Evolutionary conservation across 352 stramenopile species (phyloP).

Genomic region (Phytophthora vignae): DNA sequence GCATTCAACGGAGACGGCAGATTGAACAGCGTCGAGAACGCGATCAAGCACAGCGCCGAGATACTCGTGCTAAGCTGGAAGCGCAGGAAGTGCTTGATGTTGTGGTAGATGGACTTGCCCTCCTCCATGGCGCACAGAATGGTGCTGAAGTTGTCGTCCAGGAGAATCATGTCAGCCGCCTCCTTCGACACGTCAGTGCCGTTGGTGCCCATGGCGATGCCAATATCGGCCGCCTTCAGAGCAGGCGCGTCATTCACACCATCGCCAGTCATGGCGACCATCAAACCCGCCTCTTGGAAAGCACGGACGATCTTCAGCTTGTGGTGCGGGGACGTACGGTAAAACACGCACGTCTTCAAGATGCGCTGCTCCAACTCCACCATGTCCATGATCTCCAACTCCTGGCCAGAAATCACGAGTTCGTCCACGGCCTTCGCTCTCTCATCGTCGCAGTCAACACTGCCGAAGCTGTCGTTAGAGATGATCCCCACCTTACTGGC

Average conservation of each 20-base stretch:
- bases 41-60: slow-evolving; percentile 92
- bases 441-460: slow-evolving; percentile 43
- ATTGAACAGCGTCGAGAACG: slow-evolving; percentile 70
- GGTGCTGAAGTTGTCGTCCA: slow-evolving; percentile 97
- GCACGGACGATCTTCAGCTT: slow-evolving; percentile 97
- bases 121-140: slow-evolving; percentile 97
- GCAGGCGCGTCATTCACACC: slow-evolving; percentile 99
- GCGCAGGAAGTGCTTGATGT: slow-evolving; percentile 97
- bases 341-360: slow-evolving; percentile 94
- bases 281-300: slow-evolving; percentile 83
- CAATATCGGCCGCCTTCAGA: slow-evolving; percentile 97
- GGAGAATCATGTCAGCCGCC: slow-evolving; percentile 96
- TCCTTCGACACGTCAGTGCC: slow-evolving; percentile 98
- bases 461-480: slow-evolving; percentile 44
- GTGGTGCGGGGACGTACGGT: slow-evolving; percentile 94
- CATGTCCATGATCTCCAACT: slow-evolving; percentile 93
- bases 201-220: slow-evolving; percentile 98
- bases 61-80: slow-evolving; percentile 99
- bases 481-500: slow-evolving; percentile 95
- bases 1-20: slow-evolving; percentile 95
- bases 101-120: slow-evolving; percentile 97
- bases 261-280: slow-evolving; percentile 99
- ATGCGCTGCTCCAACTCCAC: slow-evolving; percentile 85
- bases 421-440: slow-evolving; percentile 41
- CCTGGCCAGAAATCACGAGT: slow-evolving; percentile 83